Evolutionary conservation across 805 yeast species (phyloP).

Genomic region (Yamadazyma phyllophila): DNA sequence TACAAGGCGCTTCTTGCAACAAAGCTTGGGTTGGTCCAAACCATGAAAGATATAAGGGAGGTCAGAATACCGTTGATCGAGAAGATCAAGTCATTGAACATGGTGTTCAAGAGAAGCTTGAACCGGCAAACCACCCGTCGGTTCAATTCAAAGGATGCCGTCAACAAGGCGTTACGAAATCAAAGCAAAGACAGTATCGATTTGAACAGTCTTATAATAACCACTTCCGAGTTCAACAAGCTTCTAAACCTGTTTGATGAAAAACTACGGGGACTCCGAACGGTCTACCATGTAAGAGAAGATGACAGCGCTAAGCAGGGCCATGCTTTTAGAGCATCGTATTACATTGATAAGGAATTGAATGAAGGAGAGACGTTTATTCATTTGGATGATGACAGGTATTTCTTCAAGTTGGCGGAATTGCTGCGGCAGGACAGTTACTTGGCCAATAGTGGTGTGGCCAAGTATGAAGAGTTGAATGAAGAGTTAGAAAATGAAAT

Average conservation of each 20-base stretch:
- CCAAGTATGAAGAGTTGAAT: constrained; percentile 33
- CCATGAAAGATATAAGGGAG: constrained; percentile 22
- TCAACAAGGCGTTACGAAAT: constrained; percentile 1
- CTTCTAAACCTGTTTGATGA: constrained; percentile 10
- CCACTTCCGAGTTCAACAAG: constrained; percentile 12
- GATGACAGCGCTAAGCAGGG: not conserved
- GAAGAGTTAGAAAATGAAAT: constrained; percentile 24
- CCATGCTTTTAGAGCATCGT: constrained; percentile 10
- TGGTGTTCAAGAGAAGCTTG: constrained; percentile 21
- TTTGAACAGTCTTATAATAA: constrained; percentile 9
- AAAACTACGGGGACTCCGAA: constrained; percentile 5
- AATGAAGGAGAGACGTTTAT: constrained; percentile 8
- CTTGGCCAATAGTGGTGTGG: constrained; percentile 15
- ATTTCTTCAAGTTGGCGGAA: constrained; percentile 10
- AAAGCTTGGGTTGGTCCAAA: constrained; percentile 16
- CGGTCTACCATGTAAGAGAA: constrained; percentile 5
- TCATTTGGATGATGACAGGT: constrained; percentile 10
- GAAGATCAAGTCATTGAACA: constrained; percentile 27
- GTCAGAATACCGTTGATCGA: constrained; percentile 37
- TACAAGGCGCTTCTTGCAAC: constrained; percentile 18
- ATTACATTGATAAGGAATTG: constrained; percentile 11
- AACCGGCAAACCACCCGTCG: constrained; percentile 14
- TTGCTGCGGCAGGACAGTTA: constrained; percentile 10
- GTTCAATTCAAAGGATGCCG: not conserved
- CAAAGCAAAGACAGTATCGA: not conserved